These are phyloP conservation scores for Colletotrichum kahawae DNA, from an alignment of 2,329 filamentous ascomycete genomes.

Conservation along the genomic window DNA sequence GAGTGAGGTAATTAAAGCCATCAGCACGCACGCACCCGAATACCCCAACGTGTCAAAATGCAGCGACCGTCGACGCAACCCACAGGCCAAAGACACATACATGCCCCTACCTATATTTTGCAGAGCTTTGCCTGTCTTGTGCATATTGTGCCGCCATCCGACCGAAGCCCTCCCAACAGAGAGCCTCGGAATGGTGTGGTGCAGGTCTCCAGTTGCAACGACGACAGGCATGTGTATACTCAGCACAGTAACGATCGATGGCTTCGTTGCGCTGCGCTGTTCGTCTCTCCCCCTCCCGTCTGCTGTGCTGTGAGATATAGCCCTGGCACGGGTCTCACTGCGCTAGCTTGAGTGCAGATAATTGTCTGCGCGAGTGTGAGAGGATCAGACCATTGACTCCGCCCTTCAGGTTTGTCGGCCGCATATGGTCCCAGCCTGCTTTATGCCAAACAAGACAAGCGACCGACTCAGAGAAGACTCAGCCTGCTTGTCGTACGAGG, in stretches of 20 bases:
- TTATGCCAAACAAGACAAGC: neutral
- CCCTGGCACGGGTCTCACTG: constrained; percentile 1
- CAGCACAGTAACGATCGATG: neutral
- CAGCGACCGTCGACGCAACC: constrained; percentile 5
- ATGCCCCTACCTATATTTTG: constrained; percentile 2
- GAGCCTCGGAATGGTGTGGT: constrained; percentile 5
- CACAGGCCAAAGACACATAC: neutral
- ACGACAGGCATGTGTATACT: neutral
- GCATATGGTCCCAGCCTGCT: constrained; percentile 14
- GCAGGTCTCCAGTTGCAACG: neutral
- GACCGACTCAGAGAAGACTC: neutral
- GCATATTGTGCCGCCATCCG: constrained; percentile 16
- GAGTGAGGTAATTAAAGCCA: constrained; percentile 16
- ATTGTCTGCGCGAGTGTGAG: neutral
- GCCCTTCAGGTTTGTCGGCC: constrained; percentile 4
- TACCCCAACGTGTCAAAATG: constrained; percentile 16
- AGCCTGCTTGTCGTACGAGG: constrained; percentile 6
- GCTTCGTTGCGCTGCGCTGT: neutral
- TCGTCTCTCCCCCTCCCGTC: neutral
- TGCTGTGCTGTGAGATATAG: neutral
- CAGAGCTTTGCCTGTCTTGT: neutral
- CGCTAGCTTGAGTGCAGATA: constrained; percentile 7
- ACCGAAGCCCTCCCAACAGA: neutral
- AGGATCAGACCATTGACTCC: constrained; percentile 21
- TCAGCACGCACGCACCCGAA: constrained; percentile 15